Evolutionary conservation across 345 rosid species (phyloP), one percentile per base, ranked within the genome.

Genomic region (Eucalyptus shirleyi): DNA sequence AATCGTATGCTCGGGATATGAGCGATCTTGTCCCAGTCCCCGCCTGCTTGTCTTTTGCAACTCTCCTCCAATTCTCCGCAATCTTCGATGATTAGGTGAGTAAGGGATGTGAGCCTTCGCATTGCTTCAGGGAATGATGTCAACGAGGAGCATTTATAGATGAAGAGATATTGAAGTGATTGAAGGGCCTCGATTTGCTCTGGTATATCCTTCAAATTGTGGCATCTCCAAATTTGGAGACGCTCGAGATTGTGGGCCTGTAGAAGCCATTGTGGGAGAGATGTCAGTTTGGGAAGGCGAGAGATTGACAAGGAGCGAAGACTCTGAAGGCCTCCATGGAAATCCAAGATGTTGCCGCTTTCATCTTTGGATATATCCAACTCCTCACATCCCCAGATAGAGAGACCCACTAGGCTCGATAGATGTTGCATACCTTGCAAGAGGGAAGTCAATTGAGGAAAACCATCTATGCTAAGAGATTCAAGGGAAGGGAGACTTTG

Each of bases 81-180:
- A 8, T 1, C 2, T 2, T 0, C 0, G 13, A 69, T 69, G 0
- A 0, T 0, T 3, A 69, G 26, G 81, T 2, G 1, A 34, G 13
- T 69, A 18, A 69, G 44, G 44, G 44, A 69, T 69, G 81, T 19
- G 3, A 69, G 81, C 44, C 81, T 34, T 34, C 14, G 44, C 81
- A 69, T 34, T 34, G 13, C 81, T 69, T 69, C 24, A 2, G 44
- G 81, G 3, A 34, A 69, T 34, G 44, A 69, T 9, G 44, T 69
- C 81, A 69, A 9, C 0, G 4, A 69, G 7, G 2, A 1, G 42
- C 81, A 69, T 2, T 0, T 0, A 3, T 0, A 0, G 42, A 32
- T 34, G 10, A 1, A 0, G 9, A 69, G 42, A 6, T 0, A 0
- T 9, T 34, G 42, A 69, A 69, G 81, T 18, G 81, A 69, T 69